These are phyloP conservation scores for Phytophthora melonis DNA, from an alignment of 352 stramenopile species.

Conservation along the genomic window DNA sequence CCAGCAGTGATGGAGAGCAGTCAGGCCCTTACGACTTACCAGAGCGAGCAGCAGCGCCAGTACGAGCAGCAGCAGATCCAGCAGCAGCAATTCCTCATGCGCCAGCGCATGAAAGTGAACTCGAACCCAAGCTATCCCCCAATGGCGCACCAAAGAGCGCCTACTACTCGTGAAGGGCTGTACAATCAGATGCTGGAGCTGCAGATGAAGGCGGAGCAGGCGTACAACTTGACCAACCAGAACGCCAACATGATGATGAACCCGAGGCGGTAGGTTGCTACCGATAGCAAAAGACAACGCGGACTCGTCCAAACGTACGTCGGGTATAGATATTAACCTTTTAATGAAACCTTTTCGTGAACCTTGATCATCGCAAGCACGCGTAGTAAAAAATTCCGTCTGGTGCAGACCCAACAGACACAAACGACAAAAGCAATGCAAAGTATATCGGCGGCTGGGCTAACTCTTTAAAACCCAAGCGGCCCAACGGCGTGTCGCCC, in stretches of 20 bases:
- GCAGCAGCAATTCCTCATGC: conserved; percentile 43
- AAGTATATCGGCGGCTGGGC: too few relatives aligned
- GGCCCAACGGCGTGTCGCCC: too few relatives aligned
- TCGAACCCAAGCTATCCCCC: conserved; percentile 10
- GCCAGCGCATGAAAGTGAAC: conserved; percentile 45
- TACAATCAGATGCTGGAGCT: conserved; percentile 87
- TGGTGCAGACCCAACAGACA: too few relatives aligned
- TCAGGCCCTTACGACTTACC: conserved; percentile 31
- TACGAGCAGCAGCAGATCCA: conserved; percentile 49
- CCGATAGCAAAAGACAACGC: conserved; percentile 3
- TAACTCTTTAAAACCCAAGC: too few relatives aligned
- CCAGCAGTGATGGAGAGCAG: conserved; percentile 46
- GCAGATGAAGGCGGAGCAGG: conserved; percentile 69
- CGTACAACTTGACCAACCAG: conserved; percentile 80
- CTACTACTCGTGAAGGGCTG: conserved; percentile 52
- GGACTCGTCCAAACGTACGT: neutral
- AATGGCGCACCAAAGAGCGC: conserved; percentile 19
- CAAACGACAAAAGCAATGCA: too few relatives aligned
- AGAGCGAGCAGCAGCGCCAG: conserved; percentile 43
- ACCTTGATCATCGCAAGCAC: neutral
- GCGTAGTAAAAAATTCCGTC: neutral
- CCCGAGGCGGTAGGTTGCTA: conserved; percentile 28
- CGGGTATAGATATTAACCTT: conserved; percentile 26
- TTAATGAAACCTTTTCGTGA: conserved; percentile 14
- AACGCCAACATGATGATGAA: conserved; percentile 75